Base-by-base conservation (phyloP, 2,329 filamentous ascomycete genomes). In the Xylaria sp. region DNA sequence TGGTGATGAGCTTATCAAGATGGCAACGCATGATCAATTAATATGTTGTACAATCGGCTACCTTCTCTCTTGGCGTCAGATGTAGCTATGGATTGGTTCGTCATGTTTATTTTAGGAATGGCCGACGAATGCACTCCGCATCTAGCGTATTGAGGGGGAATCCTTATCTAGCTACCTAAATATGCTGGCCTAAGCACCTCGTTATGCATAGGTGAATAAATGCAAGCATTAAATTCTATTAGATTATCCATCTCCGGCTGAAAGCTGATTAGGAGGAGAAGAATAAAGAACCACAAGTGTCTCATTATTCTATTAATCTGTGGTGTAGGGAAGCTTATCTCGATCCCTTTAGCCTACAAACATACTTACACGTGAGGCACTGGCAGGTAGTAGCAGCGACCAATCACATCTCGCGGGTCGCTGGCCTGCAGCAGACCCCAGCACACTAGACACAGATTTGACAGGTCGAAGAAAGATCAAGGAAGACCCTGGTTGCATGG, bases 401-500 rank as follows among this genome's bases (percentile, higher is more conserved):
- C 62, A 64, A 64, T 64, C 53, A 51, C 3, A 15, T 33, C 42
- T 4, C 44, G 31, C 9, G 15, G 31, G 33, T 26, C 26, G 6
- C 20, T 33, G 15, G n/a, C 28, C 46, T 59, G 54, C 54, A 58
- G 33, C 28, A 20, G 4, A 15, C 31, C n/a, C n/a, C 31, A 23
- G 54, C 20, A n/a, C 53, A 49, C 51, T 40, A 40, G 15, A 58
- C 40, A 31, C 61, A 28, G 49, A 58, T 31, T 11, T 57, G 28
- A 63, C 49, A 65, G 63, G 63, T 51, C 44, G 15, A 62, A 48
- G 54, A 28, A 42, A n/a, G 54, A 58, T n/a, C 54, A 20, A 38
- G 54, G 54, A 42, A 58, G 36, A 42, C 54, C 54, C 54, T 58
- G 54, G 57, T 40, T 61, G 66, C 66, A 68, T 56, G 40, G 26